Base-by-base conservation (phyloP, 2,329 filamentous ascomycete genomes). In the Curvularia spicifera region DNA sequence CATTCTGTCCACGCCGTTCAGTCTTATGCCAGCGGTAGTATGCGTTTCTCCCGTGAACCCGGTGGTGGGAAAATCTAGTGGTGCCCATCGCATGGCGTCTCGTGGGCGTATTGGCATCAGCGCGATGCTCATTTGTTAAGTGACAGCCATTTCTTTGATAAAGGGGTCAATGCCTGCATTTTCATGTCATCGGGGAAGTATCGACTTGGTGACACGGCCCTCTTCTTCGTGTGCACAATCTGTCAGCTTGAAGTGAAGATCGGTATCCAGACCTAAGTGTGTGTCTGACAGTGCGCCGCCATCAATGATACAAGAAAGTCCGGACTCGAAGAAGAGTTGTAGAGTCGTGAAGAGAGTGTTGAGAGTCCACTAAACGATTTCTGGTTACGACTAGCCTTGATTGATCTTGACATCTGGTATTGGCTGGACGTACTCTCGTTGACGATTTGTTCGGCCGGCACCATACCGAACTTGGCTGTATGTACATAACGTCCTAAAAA, bases 261-360 rank as follows among this genome's bases (percentile, higher is more conserved):
- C 43, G 1, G 62, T 57, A 45, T 74, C 72, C n/a, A 73, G 53
- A 33, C 66, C 67, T 29, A 73, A 28, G 6, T 31, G 33, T 4
- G 66, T 65, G 29, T 54, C 57, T 12, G 64, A 52, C 13, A 66
- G 60, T 10, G 47, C 47, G 9, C 59, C 51, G 9, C 63, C 61
- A 15, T 70, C 65, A 29, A 74, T 70, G 1, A 63, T 69, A 53
- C 66, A 71, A 0, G 70, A 71, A 8, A 59, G 60, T 4, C 70
- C 69, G 15, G 71, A 74, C 39, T 66, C 67, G 50, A 73, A 73
- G 56, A 71, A 73, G 18, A 73, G 56, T 51, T 73, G 71, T 0
- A 74, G 43, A n/a, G 63, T 62, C 1, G 71, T 64, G 49, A 71
- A 71, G 63, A 73, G 71, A 0, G 66, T 71, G 35, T 71, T 70